Evolutionary conservation across 2,329 filamentous ascomycete genomes (phyloP), one percentile per base, ranked within the genome.

Genomic region (Phaeomoniella chlamydospora): DNA sequence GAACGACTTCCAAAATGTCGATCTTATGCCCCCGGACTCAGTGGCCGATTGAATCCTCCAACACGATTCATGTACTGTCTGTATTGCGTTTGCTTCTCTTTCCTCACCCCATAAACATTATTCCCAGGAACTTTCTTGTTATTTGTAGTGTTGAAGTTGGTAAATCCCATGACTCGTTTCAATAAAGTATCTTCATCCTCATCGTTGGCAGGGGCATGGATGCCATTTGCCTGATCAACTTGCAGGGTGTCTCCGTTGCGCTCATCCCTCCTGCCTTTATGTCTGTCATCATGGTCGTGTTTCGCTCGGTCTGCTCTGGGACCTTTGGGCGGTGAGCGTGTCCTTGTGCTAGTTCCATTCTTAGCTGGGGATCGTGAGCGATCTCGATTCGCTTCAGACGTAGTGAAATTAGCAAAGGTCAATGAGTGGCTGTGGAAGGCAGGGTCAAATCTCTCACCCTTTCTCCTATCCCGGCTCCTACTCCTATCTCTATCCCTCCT

Each of bases 41-140:
- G 53, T 17, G 64, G 63, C 42, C 63, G 50, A 45, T 67, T 67
- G 51, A 67, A 67, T 37, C 64, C 64, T 39, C 63, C 63, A 18
- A 55, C 44, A 43, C 64, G 62, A 43, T 65, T 68, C 75, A 98
- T 98, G 59, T 98, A 98, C 70, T 98, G 90, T 47, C 90, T 72
- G 53, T 94, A 96, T 65, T 92, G 74, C 11, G 79, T 82, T 73
- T 85, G 87, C 74, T 94, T 94, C 62, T 90, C 85, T 67, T 90
- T 94, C 46, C 79, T 68, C 36, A 94, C 76, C 0, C 68, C 84
- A 37, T 82, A 87, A 30, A 79, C 74, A 52, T 86, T 76, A 53
- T 98, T 98, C 2, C 90, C 90, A 0, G 73, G 70, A 1, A 98
- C 77, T 53, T 94, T 92, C 37, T 80, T 85, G 41, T 82, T 76